Percentiles rank a stretch among this genome's conserved stretches.
Evolutionary conservation across 2,329 filamentous ascomycete species (phyloP).

Genomic region (Mycosphaerella sp.): DNA sequence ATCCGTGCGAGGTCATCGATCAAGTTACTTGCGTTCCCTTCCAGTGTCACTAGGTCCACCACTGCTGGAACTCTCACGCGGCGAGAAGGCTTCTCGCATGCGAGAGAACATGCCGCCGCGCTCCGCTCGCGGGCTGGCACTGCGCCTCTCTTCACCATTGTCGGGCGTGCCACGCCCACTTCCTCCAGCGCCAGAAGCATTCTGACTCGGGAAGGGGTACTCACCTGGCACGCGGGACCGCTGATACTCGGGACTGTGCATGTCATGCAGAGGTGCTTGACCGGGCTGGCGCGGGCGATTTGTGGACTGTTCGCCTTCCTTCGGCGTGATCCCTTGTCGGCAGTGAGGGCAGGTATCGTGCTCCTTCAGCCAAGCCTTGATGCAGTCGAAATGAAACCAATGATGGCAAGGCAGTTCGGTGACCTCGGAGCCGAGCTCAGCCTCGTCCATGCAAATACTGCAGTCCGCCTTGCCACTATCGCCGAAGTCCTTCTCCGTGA

Average conservation of each 20-base stretch:
- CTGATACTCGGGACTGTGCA: conserved; percentile 23
- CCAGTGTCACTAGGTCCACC: neutral
- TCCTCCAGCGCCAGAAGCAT: conserved; percentile 11
- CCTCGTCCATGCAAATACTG: conserved; percentile 88
- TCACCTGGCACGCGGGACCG: conserved; percentile 19
- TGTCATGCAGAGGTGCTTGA: conserved; percentile 30
- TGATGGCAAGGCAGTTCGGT: conserved; percentile 79
- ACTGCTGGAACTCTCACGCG: conserved; percentile 6
- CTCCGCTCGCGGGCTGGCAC: conserved; percentile 13
- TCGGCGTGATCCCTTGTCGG: conserved; percentile 49
- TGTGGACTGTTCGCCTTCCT: conserved; percentile 21
- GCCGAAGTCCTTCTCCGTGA: conserved; percentile 64
- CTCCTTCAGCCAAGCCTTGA: conserved; percentile 75
- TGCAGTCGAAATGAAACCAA: conserved; percentile 85
- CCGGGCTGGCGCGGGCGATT: conserved; percentile 23
- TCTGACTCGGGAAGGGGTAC: conserved; percentile 19
- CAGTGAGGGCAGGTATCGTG: conserved; percentile 91
- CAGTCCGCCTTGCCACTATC: conserved; percentile 68
- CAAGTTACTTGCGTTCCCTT: neutral
- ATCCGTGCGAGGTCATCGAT: neutral
- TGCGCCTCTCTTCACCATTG: conserved; percentile 17
- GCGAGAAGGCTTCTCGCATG: conserved; percentile 31
- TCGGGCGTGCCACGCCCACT: conserved; percentile 16
- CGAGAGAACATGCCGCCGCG: conserved; percentile 27
- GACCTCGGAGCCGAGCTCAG: conserved; percentile 65